These are phyloP conservation scores for Polygonum maritimum DNA, from an alignment of 148 eudicot genomes.

Conservation along the genomic window DNA sequence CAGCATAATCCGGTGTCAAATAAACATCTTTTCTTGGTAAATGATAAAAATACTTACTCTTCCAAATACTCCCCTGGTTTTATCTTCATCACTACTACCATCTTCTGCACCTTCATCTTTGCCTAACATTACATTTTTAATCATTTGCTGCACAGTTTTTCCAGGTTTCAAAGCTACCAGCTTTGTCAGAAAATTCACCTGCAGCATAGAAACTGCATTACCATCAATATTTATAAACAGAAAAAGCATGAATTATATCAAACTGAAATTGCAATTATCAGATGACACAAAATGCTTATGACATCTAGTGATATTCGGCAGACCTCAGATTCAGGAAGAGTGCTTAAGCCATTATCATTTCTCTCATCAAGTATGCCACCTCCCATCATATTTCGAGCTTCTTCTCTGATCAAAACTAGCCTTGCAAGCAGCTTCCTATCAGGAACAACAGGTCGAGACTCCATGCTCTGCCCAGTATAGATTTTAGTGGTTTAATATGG, in stretches of 20 bases:
- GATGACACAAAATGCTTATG: not conserved
- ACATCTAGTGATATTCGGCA: not conserved
- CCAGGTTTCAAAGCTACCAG: conserved; percentile 86
- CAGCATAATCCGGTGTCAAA: not conserved
- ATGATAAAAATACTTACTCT: conserved; percentile 38
- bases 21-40: not conserved
- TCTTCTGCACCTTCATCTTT: conserved; percentile 89
- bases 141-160: conserved; percentile 70
- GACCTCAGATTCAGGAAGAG: conserved; percentile 95
- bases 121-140: conserved; percentile 87
- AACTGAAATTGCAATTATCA: not conserved
- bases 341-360: conserved; percentile 82
- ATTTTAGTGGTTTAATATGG: not conserved
- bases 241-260: not conserved
- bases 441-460: conserved; percentile 76
- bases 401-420: conserved; percentile 94
- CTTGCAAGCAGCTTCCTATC: conserved; percentile 94
- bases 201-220: conserved; percentile 15
- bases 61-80: conserved; percentile 52
- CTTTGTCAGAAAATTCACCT: conserved; percentile 90
- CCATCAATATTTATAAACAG: not conserved
- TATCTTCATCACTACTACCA: conserved; percentile 30
- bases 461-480: conserved; percentile 66
- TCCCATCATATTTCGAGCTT: conserved; percentile 98
- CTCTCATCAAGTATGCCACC: conserved; percentile 96